phyloP scores from a whole-genome alignment of 2,329 filamentous ascomycete genomes.

The Grosmannia penicillata region DNA sequence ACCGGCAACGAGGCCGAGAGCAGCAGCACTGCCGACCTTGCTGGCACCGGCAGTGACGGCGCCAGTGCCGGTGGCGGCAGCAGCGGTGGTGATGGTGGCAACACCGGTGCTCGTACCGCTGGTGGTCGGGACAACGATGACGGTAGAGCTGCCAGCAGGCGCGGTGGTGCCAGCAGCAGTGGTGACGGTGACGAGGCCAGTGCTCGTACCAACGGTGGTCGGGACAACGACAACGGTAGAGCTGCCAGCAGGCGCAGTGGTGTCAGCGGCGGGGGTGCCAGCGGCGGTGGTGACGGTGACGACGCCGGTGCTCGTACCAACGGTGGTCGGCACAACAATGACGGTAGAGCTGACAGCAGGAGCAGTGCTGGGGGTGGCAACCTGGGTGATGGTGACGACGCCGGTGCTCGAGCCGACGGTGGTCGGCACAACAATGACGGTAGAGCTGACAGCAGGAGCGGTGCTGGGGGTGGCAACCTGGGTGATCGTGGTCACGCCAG shows the following conservation, averaged over 20 bases:
- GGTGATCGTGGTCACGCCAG: neutral
- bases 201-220: neutral
- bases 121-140: no score
- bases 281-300: no score
- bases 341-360: no score
- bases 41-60: constrained; percentile 9
- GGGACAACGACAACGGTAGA: neutral
- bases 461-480: neutral
- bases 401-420: neutral
- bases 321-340: no score
- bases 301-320: no score
- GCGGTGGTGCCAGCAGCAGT: no score
- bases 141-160: no score
- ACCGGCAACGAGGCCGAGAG: constrained; percentile 9
- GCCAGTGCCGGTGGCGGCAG: neutral
- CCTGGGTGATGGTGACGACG: no score
- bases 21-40: constrained; percentile 7
- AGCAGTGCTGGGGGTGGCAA: no score
- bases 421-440: neutral
- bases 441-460: constrained; percentile 1
- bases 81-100: neutral
- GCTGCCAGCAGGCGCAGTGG: no score
- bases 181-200: no score
- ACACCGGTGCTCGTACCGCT: no score
- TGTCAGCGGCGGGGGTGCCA: neutral